Base-by-base conservation (phyloP, 148 eudicot genomes). In the Dianthus caryophyllus region DNA sequence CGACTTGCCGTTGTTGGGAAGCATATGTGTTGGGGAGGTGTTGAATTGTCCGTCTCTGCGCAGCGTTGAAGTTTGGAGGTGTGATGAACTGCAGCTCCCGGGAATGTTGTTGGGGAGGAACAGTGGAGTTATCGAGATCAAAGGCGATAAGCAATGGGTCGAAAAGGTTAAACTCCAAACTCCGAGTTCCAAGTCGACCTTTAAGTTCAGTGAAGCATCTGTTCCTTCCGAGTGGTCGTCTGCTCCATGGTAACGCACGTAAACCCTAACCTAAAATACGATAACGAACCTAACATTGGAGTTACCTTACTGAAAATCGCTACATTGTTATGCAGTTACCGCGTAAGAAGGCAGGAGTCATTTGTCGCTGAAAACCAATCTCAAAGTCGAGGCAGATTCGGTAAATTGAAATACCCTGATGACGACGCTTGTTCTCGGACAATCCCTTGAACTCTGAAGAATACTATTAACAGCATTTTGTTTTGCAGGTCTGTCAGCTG, bases 1-100 rank as follows among this genome's bases (percentile, higher is more conserved):
- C 25, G 69, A 71, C n/a, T 62, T 78, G 60, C 81, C 81, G 7
- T 49, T 46, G 20, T 22, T 74, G 61, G n/a, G 67, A 69, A 70
- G 75, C 57, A 30, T 78, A 46, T 78, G 75, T 39, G 41, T 44
- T 18, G 78, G 65, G 24, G 53, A 78, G 54, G 78, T 78, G 7
- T 46, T 78, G 4, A 53, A 75, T 49, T 74, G 72, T 31, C 81
- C 75, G 2, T 11, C 24, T 9, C 20, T 78, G 13, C 69, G 21
- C 0, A 55, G 71, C 0, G 24, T 74, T 13, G 69, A 74, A n/a
- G 81, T 71, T 61, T 74, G 78, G 78, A 47, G 49, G 38, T 78
- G 81, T 55, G 38, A 48, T 12, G 55, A 18, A 1, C 33, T 78
- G 22, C 61, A 67, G 65, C 65, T 78, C 46, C 81, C 81, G 0